Conservation (phyloP, 2,329 filamentous ascomycete species). For the Cadophora malorum region DNA sequence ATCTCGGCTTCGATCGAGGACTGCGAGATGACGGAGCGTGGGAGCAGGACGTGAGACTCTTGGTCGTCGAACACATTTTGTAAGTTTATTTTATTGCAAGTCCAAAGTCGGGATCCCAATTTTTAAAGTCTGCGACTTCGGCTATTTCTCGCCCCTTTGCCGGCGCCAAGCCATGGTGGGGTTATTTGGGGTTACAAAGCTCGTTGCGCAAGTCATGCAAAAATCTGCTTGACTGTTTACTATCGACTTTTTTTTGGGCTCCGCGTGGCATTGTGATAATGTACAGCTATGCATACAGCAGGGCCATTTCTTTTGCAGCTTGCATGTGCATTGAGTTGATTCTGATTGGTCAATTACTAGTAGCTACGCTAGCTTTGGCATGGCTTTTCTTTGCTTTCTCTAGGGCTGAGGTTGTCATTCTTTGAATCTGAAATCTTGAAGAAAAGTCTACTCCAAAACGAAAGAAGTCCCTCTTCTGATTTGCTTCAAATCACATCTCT, state of each 20-base stretch:
- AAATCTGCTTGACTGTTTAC: background rate
- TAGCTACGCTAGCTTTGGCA: background rate
- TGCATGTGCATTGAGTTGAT: slow-evolving; percentile 13
- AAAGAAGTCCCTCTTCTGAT: no score
- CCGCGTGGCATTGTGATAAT: background rate
- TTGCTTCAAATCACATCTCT: background rate
- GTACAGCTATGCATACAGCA: background rate
- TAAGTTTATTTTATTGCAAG: slow-evolving; percentile 24
- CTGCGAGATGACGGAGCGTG: slow-evolving; percentile 3
- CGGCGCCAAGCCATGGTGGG: slow-evolving; percentile 7
- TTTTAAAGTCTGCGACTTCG: slow-evolving; percentile 26
- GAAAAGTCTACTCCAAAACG: no score
- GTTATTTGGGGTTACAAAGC: background rate
- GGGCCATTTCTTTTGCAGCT: background rate
- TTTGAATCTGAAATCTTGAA: no score
- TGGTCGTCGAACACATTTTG: slow-evolving; percentile 31
- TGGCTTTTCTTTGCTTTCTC: background rate
- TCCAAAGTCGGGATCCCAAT: slow-evolving; percentile 14
- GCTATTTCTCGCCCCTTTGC: slow-evolving; percentile 23
- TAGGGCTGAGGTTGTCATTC: background rate
- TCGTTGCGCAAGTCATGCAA: background rate
- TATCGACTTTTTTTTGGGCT: background rate
- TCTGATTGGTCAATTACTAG: slow-evolving; percentile 24
- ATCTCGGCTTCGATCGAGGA: slow-evolving; percentile 2
- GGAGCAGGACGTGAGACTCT: slow-evolving; percentile 7